Percentiles rank a stretch among this genome's conserved stretches.
phyloP scores from a whole-genome alignment of 2,329 filamentous ascomycete species.

The Juglanconis oblonga region DNA sequence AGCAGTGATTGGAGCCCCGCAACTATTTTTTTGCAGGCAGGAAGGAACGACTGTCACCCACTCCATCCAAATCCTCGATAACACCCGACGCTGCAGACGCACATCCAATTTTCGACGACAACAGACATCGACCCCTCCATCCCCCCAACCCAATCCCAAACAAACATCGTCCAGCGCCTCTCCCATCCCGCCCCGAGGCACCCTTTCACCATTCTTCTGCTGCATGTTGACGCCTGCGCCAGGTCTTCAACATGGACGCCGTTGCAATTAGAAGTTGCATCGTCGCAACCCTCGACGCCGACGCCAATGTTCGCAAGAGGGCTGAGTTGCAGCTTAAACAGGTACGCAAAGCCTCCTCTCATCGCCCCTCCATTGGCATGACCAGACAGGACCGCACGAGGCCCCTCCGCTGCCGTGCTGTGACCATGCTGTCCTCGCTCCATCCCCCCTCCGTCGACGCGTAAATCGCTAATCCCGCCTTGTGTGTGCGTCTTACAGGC shows the following conservation, averaged over 20 bases:
- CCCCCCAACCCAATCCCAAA: not conserved
- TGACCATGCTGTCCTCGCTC: not conserved
- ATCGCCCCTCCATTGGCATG: not conserved
- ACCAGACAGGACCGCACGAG: not conserved
- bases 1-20: not conserved
- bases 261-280: slow-evolving; percentile 73
- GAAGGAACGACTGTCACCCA: not conserved
- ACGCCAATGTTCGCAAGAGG: slow-evolving; percentile 71
- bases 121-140: not conserved
- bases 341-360: slow-evolving; percentile 47
- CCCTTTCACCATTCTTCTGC: not conserved
- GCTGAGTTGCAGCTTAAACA: slow-evolving; percentile 80
- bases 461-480: slow-evolving; percentile 20
- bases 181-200: not conserved
- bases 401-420: slow-evolving; percentile 1
- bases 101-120: not conserved
- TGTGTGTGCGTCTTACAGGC: slow-evolving; percentile 53
- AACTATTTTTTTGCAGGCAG: not conserved
- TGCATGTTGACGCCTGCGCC: slow-evolving; percentile 18
- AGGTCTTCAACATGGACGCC: slow-evolving; percentile 62
- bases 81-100: not conserved
- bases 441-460: slow-evolving; percentile 9
- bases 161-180: not conserved
- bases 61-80: not conserved
- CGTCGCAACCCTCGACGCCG: slow-evolving; percentile 69